Base-by-base conservation (phyloP, 2,329 filamentous ascomycete genomes). In the Malbranchea zuffiana region DNA sequence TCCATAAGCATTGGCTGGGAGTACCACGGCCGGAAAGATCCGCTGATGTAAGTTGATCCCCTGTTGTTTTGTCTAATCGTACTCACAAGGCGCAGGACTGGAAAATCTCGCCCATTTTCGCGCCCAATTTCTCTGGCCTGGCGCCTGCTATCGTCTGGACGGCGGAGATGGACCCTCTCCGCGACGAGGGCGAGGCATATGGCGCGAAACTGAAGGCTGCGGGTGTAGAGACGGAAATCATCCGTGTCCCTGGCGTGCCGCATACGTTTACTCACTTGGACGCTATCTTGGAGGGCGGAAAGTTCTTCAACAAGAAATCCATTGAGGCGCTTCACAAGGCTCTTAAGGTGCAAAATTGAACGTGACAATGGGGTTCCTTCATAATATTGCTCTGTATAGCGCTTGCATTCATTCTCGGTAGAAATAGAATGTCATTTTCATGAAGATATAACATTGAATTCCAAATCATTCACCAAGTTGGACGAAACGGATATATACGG, bases 101-200 rank as follows among this genome's bases (percentile, higher is more conserved):
- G 60, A 61, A 57, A 35, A 60, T 63, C 28, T 62, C 59, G 3
- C 60, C 60, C 3, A 61, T 63, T n/a, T 43, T 56, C 11, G 53
- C 59, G 3, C 48, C 54, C 2, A 51, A 52, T 32, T 60, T 63
- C 25, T 34, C 46, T 7, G 47, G 52, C 29, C 41, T 64, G 20
- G 60, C 61, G 7, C 58, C 60, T 3, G 60, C 61, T 3, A 42
- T 63, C 31, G 49, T 63, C 12, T 51, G 54, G 35, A 62, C 57
- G 2, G 60, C 60, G 6, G 60, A 63, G 44, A 53, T 63, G 48
- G 60, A 63, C 44, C 53, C 58, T 32, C 48, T 63, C n/a, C 55
- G 60, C 11, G 59, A 63, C 28, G 60, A 64, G 47, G 61, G 55
- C 11, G 60, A 60, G 40, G 51, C 48, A 6, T 63, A 62, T 46